Evolutionary conservation across 2,329 filamentous ascomycete species (phyloP), one percentile per base, ranked within the genome.

Genomic region (Scolecobasidium constrictum): DNA sequence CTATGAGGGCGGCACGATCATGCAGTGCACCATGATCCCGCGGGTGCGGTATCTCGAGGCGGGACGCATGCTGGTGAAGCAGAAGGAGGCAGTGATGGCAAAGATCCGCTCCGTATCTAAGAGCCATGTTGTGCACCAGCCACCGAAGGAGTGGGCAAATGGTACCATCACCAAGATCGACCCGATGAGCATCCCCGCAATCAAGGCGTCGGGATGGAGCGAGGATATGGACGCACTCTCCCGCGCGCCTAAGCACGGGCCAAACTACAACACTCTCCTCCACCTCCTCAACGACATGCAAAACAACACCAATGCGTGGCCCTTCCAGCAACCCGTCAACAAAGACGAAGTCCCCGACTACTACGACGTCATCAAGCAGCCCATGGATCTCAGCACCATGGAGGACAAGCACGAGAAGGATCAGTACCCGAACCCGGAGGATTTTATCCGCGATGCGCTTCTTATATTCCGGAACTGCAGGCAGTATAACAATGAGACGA

Each of bases 1-100:
- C 60, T 98, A 98, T 61, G 92, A 98, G 64, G 92, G 92, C 45
- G 92, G 92, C 46, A 98, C 92, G 0, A 94, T 98, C 48, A 98
- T 98, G 92, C 92, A 98, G 66, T 98, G 92, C 57, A 86, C 83
- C 41, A 96, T 98, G 92, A 74, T 98, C 16, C 90, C 90, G 5
- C 84, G 83, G 48, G 86, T 96, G 43, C 83, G 92, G 39, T 98
- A 98, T 62, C 79, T 98, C 4, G 90, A 98, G 61, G 78, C 81
- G 56, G 84, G 86, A 3, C 82, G 88, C 48, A 94, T 98, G 86
- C 73, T 98, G 2, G 75, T 94, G 38, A 96, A 98, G 67, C 92
- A 98, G 60, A 96, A 95, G 61, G 92, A 95, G 60, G 83, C 82
- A 42, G 87, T 96, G 3, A 82, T 88, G 54, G 88, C 88, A 48